Percentiles rank a stretch among this genome's conserved stretches.
Conservation (phyloP, 2,329 filamentous ascomycete genomes). For the Clonostachys rosea region DNA sequence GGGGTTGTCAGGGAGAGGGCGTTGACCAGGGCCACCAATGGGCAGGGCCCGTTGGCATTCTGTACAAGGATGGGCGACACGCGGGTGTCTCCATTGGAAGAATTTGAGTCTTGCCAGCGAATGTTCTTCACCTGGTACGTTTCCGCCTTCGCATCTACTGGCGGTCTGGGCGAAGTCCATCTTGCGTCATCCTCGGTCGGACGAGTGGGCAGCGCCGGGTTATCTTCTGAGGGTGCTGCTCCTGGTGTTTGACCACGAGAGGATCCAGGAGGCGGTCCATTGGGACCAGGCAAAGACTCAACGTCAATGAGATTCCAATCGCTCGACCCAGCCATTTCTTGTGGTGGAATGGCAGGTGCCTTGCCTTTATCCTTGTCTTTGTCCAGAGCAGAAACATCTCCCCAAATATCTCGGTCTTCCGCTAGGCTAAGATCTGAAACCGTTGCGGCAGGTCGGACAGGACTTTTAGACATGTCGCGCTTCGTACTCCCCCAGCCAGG, state of each 20-base stretch:
- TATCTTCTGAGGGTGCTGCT: slow-evolving; percentile 7
- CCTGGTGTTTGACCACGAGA: slow-evolving; percentile 4
- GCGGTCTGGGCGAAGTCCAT: slow-evolving; percentile 30
- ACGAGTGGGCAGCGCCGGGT: slow-evolving; percentile 32
- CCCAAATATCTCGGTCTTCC: slow-evolving; percentile 32
- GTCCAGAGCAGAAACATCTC: slow-evolving; percentile 30
- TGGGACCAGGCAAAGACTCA: slow-evolving; percentile 10
- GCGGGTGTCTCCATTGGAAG: slow-evolving; percentile 52
- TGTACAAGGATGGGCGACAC: slow-evolving; percentile 87
- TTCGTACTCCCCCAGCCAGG: slow-evolving; percentile 31
- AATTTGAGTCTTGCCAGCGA: slow-evolving; percentile 68
- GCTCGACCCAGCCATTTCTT: slow-evolving; percentile 17
- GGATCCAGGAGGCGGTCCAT: neutral
- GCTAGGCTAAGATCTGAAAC: slow-evolving; percentile 9
- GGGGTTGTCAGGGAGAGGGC: slow-evolving; percentile 82
- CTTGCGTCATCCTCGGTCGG: slow-evolving; percentile 15
- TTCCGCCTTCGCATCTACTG: slow-evolving; percentile 52
- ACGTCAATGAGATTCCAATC: slow-evolving; percentile 51
- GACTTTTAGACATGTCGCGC: slow-evolving; percentile 12
- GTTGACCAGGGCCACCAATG: slow-evolving; percentile 88
- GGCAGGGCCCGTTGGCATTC: slow-evolving; percentile 92
- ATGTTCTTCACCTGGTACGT: slow-evolving; percentile 94
- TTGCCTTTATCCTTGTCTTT: slow-evolving; percentile 35
- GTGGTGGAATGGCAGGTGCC: neutral
- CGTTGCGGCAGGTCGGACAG: slow-evolving; percentile 1